These are phyloP conservation scores for Aspergillus proliferans DNA, from an alignment of 2,329 filamentous ascomycete genomes.

Conservation along the genomic window DNA sequence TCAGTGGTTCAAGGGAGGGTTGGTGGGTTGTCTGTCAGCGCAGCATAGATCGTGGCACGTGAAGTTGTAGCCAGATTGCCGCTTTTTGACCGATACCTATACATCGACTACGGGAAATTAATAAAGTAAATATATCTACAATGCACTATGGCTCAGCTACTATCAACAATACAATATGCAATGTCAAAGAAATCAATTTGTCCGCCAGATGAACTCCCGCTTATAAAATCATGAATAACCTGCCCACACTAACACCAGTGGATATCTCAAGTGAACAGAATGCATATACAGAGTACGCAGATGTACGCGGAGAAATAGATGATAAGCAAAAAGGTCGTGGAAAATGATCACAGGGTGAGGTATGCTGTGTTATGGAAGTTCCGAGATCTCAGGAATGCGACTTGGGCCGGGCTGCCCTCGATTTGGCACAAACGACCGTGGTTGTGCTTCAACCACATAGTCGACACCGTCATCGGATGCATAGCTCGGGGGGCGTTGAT, in stretches of 20 bases:
- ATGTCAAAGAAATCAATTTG: too few species aligned
- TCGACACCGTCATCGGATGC: slow-evolving; percentile 66
- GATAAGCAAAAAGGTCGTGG: background rate
- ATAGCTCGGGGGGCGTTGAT: slow-evolving; percentile 67
- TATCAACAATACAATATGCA: background rate
- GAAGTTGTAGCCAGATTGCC: background rate
- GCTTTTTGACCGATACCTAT: too few species aligned
- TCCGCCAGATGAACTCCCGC: background rate
- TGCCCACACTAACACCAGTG: background rate
- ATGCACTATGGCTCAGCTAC: background rate
- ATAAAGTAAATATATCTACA: too few species aligned
- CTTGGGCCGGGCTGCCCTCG: background rate
- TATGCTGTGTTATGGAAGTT: background rate
- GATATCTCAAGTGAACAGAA: background rate
- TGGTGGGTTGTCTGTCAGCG: slow-evolving; percentile 20
- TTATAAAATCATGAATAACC: background rate
- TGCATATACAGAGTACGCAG: background rate
- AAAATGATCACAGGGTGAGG: background rate
- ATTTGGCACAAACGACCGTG: slow-evolving; percentile 48
- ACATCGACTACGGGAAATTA: too few species aligned
- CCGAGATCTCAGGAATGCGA: background rate
- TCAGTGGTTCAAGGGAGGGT: background rate
- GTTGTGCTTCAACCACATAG: slow-evolving; percentile 64
- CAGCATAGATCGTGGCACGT: background rate
- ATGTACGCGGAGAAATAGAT: background rate